Evolutionary conservation across 2,329 filamentous ascomycete species (phyloP), one percentile per base, ranked within the genome.

Genomic region (Monilinia aucupariae): DNA sequence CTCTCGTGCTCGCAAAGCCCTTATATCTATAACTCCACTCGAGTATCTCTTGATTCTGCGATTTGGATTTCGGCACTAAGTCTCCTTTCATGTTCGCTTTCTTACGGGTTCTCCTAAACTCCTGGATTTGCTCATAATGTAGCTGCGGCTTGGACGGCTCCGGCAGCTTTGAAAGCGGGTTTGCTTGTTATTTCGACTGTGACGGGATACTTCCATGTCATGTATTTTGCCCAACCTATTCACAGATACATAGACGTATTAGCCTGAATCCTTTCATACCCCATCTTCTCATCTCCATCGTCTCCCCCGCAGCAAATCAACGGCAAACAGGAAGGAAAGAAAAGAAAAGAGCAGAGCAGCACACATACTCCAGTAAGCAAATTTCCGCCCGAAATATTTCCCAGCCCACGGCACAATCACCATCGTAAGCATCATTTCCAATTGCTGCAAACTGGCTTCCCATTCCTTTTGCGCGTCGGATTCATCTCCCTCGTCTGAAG

Each of bases 401-500:
- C 94, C 94, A 69, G 91, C 80, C 76, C 96, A 97, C 3, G 94
- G 94, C 58, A 99, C 88, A 70, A 97, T 77, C 55, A 97, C 89
- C 91, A 99, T 96, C 25, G 90, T 96, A 74, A 97, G 77, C 69
- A 99, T 81, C 68, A 97, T 81, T 78, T 99, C 92, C 65, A 99
- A 78, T 78, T 99, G 94, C 76, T 97, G 91, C 67, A 99, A 79
- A 71, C 90, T 96, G 72, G 92, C 90, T 71, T 93, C 89, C 94
- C 94, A 99, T 78, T 99, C 93, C 65, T 85, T 84, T 76, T 99
- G 93, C 12, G 94, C 94, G 74, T 97, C 93, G 47, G 89, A 91
- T 65, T 88, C 80, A 27, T 50, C 55, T n/a, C 30, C 55, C 7
- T 59, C 55, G 53, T 87, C 84, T 17, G 53, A 55, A 51, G 79